Evolutionary conservation across 495 filamentous ascomycete species (phyloP).

Genomic region (Aspergillus cristatus): DNA sequence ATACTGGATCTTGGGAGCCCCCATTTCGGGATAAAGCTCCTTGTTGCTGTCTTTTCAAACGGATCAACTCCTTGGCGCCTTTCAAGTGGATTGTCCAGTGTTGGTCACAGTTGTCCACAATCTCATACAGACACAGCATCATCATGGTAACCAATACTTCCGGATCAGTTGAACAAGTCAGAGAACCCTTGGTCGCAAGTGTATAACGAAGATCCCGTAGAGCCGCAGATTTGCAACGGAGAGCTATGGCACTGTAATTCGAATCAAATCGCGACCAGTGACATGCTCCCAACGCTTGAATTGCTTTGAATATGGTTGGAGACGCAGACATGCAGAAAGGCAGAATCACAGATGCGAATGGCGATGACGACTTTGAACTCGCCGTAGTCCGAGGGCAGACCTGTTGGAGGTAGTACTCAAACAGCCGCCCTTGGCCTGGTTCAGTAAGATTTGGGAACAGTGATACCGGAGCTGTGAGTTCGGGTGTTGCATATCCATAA

Average conservation of each 20-base stretch:
- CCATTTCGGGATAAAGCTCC: conserved; percentile 4
- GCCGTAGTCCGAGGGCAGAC: conserved; percentile 35
- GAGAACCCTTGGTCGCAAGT: conserved; percentile 16
- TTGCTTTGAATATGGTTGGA: conserved; percentile 27
- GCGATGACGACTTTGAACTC: conserved; percentile 26
- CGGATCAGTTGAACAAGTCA: conserved; percentile 20
- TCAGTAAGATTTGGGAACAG: conserved; percentile 23
- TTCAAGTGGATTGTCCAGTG: conserved; percentile 37
- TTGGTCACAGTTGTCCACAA: conserved; percentile 36
- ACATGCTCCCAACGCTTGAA: conserved; percentile 33
- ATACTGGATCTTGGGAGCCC: conserved; percentile 17
- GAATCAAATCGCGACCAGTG: conserved; percentile 25
- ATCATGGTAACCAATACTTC: conserved; percentile 37
- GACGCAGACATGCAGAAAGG: conserved; percentile 31
- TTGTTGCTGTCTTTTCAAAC: conserved; percentile 22
- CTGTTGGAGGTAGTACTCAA: conserved; percentile 36
- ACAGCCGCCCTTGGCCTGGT: conserved; percentile 20
- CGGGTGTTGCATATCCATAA: conserved; percentile 1
- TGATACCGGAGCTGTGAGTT: conserved; percentile 11
- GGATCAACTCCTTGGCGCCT: conserved; percentile 35
- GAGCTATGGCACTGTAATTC: conserved; percentile 20
- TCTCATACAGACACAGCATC: conserved; percentile 38
- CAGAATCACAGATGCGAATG: conserved; percentile 33
- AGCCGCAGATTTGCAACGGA: conserved; percentile 29
- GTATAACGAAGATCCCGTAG: conserved; percentile 29